Conservation (phyloP, 2,329 filamentous ascomycete species). For the Dothiorella sarmentorum region DNA sequence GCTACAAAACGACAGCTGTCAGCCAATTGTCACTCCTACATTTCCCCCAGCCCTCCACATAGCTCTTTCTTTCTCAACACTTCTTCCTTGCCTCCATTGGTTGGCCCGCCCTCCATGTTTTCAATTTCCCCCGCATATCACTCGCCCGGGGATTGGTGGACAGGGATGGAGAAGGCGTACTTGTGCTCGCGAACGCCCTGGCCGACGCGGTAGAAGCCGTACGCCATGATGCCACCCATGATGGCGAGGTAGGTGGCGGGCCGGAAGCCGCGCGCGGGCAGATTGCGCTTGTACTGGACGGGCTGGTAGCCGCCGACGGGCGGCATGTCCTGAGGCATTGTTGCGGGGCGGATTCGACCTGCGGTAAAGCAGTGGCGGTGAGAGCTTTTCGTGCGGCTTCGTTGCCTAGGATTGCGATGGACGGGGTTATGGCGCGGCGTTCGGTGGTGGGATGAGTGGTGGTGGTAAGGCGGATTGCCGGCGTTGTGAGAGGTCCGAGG, state of each 20-base stretch:
- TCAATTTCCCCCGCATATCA: no score
- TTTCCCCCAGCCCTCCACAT: not conserved
- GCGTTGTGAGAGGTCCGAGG: constrained; percentile 16
- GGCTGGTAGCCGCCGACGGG: constrained; percentile 90
- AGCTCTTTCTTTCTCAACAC: not conserved
- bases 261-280: constrained; percentile 86
- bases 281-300: constrained; percentile 97
- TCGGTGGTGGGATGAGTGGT: not conserved
- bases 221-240: constrained; percentile 75
- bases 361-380: not conserved
- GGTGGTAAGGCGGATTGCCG: constrained; percentile 5
- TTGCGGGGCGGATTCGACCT: constrained; percentile 27
- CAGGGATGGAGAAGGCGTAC: no score
- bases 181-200: constrained; percentile 85
- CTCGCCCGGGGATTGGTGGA: no score
- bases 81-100: not conserved
- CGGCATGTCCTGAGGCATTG: constrained; percentile 97
- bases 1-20: constrained; percentile 45
- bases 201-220: constrained; percentile 84
- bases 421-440: not conserved
- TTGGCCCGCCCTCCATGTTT: no score
- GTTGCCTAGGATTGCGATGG: not conserved
- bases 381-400: constrained; percentile 4
- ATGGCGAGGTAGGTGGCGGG: constrained; percentile 75
- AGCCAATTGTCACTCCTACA: not conserved